These are phyloP conservation scores for Wickerhamomyces chaumierensis DNA, from an alignment of 805 yeast genomes.

Conservation along the genomic window DNA sequence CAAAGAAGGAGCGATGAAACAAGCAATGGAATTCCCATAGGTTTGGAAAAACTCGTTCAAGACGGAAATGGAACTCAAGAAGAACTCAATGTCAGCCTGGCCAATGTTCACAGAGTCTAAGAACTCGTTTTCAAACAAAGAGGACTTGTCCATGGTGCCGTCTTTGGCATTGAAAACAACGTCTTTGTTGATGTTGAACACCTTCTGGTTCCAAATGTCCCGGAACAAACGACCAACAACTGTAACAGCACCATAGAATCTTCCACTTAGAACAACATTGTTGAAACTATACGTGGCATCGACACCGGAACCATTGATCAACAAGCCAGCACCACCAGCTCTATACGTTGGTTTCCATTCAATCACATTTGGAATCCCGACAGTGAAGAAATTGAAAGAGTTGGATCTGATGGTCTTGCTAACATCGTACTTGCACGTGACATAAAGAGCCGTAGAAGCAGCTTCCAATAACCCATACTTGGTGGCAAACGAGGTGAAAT, in stretches of 20 bases:
- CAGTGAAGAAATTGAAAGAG: slow-evolving; percentile 31
- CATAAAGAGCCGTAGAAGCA: slow-evolving; percentile 77
- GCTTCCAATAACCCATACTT: slow-evolving; percentile 85
- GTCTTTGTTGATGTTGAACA: slow-evolving; percentile 34
- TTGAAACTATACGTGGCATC: slow-evolving; percentile 34
- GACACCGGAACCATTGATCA: slow-evolving; percentile 7
- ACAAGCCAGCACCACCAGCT: slow-evolving; percentile 3
- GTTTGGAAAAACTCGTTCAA: slow-evolving; percentile 59
- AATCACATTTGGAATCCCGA: slow-evolving; percentile 30
- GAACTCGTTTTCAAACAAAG: slow-evolving; percentile 30
- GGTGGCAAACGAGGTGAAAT: slow-evolving; percentile 56
- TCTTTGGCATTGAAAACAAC: slow-evolving; percentile 21
- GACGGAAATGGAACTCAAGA: slow-evolving; percentile 59
- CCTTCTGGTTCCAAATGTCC: slow-evolving; percentile 65
- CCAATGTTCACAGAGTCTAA: slow-evolving; percentile 27
- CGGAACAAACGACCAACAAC: slow-evolving; percentile 70
- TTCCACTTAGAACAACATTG: slow-evolving; percentile 79
- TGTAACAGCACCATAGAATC: slow-evolving; percentile 81
- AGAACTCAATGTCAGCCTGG: slow-evolving; percentile 48
- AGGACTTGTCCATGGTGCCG: slow-evolving; percentile 19
- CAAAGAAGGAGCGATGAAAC: slow-evolving; percentile 46
- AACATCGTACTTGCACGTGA: slow-evolving; percentile 65
- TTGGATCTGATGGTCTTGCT: slow-evolving; percentile 36
- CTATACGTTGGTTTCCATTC: slow-evolving; percentile 32
- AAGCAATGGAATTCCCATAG: slow-evolving; percentile 50